Conservation (phyloP, 306 rosid genomes). For the Canavalia gladiata region DNA sequence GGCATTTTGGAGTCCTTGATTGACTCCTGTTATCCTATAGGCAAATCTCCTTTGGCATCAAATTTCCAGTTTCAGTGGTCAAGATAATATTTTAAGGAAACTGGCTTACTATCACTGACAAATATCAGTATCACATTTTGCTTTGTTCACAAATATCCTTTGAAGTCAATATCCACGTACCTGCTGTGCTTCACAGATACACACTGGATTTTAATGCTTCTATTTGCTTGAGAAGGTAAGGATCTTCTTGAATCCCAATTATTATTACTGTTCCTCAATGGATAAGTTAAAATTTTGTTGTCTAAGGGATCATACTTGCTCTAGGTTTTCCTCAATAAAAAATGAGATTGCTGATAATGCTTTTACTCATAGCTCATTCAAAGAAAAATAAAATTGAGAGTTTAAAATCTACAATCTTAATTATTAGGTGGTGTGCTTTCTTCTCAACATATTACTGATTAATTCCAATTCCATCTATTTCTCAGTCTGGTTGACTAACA, state of each 20-base stretch:
- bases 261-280: constrained; percentile 36
- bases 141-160: constrained; percentile 39
- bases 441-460: constrained; percentile 40
- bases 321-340: constrained; percentile 21
- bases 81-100: constrained; percentile 55
- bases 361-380: not conserved
- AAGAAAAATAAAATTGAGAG: not conserved
- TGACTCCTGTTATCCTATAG: constrained; percentile 65
- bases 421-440: constrained; percentile 36
- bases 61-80: constrained; percentile 59
- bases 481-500: constrained; percentile 42
- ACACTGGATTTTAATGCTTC: constrained; percentile 46
- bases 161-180: constrained; percentile 45
- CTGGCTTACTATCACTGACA: constrained; percentile 52
- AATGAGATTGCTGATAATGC: constrained; percentile 16
- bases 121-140: constrained; percentile 46
- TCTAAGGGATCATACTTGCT: constrained; percentile 30
- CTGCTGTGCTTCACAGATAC: constrained; percentile 42
- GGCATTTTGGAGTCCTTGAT: constrained; percentile 75
- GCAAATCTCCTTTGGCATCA: constrained; percentile 77
- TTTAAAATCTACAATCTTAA: constrained; percentile 10
- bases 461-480: constrained; percentile 40
- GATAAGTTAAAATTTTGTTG: constrained; percentile 30
- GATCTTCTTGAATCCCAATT: constrained; percentile 37
- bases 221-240: constrained; percentile 59